phyloP scores from a whole-genome alignment of 2,329 filamentous ascomycete species.

The Aspergillus fructus region DNA sequence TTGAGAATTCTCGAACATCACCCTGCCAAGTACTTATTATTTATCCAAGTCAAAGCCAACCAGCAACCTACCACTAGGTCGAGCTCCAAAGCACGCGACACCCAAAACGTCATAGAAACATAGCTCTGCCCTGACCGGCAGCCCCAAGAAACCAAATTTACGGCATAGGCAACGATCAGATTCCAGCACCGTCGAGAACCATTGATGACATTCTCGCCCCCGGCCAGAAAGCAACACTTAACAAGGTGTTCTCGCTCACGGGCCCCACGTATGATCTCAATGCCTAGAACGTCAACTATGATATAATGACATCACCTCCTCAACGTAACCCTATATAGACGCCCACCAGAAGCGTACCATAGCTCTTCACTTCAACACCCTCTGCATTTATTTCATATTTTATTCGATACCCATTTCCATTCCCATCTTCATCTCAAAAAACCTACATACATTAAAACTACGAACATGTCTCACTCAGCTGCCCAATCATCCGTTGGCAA shows the following conservation, averaged over 20 bases:
- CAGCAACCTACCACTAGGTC: not conserved
- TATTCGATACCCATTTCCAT: not conserved
- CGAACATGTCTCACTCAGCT: conserved; percentile 25
- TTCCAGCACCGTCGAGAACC: not conserved
- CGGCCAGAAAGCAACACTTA: not conserved
- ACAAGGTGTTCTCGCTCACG: not conserved
- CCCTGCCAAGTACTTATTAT: not conserved
- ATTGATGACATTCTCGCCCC: not conserved
- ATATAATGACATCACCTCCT: conserved; percentile 8
- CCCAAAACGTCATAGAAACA: not conserved
- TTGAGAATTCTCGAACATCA: not conserved
- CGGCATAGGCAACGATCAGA: not conserved
- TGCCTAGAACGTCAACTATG: conserved; percentile 8
- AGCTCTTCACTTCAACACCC: not conserved
- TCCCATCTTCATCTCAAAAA: not conserved
- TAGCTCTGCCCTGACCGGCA: not conserved
- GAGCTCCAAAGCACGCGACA: not conserved
- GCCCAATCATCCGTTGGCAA: conserved; percentile 67
- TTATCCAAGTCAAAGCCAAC: not conserved
- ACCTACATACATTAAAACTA: conserved; percentile 30
- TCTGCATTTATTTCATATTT: not conserved
- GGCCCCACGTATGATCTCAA: conserved; percentile 22
- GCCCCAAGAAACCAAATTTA: not conserved
- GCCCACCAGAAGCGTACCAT: not conserved
- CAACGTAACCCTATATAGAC: conserved; percentile 1